phyloP scores from a whole-genome alignment of 768 basidiomycete genomes.

The Xerocomellus intermedius region DNA sequence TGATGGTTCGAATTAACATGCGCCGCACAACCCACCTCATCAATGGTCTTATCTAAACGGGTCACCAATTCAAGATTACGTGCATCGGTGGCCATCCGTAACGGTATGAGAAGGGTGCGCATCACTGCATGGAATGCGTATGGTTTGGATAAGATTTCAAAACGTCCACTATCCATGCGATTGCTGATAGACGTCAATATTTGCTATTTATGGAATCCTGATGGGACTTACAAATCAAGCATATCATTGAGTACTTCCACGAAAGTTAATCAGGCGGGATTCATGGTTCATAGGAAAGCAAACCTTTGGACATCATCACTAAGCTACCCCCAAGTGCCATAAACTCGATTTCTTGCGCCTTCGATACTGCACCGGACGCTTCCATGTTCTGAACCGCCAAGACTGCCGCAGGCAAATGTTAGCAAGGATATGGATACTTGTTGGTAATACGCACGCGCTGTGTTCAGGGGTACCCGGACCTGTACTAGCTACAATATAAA shows the following conservation, averaged over 20 bases:
- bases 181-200: conserved; percentile 45
- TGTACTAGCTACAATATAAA: conserved; percentile 37
- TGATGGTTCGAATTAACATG: neutral
- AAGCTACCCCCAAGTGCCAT: conserved; percentile 79
- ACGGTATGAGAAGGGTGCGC: conserved; percentile 67
- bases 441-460: conserved; percentile 47
- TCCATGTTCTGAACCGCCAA: conserved; percentile 93
- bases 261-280: conserved; percentile 1
- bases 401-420: conserved; percentile 33
- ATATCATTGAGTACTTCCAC: conserved; percentile 72
- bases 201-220: neutral
- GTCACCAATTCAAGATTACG: conserved; percentile 65
- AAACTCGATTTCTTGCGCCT: conserved; percentile 84
- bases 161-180: conserved; percentile 84
- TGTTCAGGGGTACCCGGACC: conserved; percentile 81
- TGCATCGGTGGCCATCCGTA: conserved; percentile 66
- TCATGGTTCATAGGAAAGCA: conserved; percentile 10
- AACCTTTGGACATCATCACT: conserved; percentile 86
- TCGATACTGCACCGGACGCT: conserved; percentile 68
- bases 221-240: conserved; percentile 63
- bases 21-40: conserved; percentile 42
- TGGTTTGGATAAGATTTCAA: conserved; percentile 65
- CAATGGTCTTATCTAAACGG: conserved; percentile 66
- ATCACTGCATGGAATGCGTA: conserved; percentile 79
- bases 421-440: neutral